phyloP scores from a whole-genome alignment of 106 monocot genomes.

The Dendrobium officinale region DNA sequence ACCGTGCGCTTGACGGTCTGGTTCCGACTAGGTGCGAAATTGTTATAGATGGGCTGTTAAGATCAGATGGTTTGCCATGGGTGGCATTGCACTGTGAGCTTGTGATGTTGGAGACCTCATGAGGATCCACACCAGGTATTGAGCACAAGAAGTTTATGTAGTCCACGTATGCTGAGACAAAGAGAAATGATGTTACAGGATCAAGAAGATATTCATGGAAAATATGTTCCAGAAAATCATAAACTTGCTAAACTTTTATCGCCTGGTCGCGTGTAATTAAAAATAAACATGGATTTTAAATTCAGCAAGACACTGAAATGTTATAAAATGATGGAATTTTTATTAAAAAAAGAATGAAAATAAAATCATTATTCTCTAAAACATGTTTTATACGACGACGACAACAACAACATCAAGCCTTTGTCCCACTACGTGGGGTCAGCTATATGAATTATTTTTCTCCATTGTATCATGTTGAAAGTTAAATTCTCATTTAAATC shows the following conservation, averaged over 20 bases:
- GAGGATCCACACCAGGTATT: conserved; percentile 47
- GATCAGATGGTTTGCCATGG: conserved; percentile 47
- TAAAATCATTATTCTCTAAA: not conserved
- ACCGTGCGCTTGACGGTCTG: conserved; percentile 53
- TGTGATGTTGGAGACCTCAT: conserved; percentile 62
- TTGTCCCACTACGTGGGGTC: too few species aligned
- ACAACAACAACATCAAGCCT: too few species aligned
- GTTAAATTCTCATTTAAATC: too few species aligned
- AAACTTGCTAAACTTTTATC: not conserved
- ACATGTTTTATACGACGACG: not conserved
- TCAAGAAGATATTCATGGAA: not conserved
- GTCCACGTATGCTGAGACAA: conserved; percentile 63
- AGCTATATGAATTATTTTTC: too few species aligned
- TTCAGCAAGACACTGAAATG: not conserved
- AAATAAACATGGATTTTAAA: not conserved
- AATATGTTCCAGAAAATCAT: not conserved
- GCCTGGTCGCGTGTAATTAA: not conserved
- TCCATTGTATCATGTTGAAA: too few species aligned
- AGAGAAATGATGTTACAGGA: not conserved
- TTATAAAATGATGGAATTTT: too few species aligned
- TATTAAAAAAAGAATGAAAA: not conserved
- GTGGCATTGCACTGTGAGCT: conserved; percentile 46
- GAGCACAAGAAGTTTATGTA: conserved; percentile 87
- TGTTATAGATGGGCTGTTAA: conserved; percentile 76
- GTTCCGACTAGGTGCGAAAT: conserved; percentile 75